Evolutionary conservation across 2,329 filamentous ascomycete species (phyloP).

Genomic region (Verticillium zaregamsianum): DNA sequence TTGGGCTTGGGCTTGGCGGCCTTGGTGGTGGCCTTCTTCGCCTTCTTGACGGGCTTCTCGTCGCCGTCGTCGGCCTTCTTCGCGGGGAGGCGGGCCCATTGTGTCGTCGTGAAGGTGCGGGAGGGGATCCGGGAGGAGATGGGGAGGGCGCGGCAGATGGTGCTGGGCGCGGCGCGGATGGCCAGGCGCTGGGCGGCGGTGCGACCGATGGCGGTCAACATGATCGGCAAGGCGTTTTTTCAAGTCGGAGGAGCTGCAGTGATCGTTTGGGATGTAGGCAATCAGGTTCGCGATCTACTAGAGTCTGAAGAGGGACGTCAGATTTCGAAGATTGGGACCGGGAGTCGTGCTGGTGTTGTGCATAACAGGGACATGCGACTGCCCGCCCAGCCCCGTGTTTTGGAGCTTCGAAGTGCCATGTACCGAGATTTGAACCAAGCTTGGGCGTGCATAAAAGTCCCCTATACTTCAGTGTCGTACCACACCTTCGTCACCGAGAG

Average conservation of each 20-base stretch:
- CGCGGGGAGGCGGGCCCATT: conserved; percentile 19
- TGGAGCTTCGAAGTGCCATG: background rate
- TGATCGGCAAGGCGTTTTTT: conserved; percentile 16
- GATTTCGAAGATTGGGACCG: background rate
- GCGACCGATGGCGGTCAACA: conserved; percentile 38
- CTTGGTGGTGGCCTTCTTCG: conserved; percentile 13
- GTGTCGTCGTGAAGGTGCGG: conserved; percentile 27
- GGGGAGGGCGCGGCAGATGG: conserved; percentile 16
- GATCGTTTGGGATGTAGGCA: background rate
- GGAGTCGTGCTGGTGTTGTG: conserved; percentile 1
- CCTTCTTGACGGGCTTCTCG: conserved; percentile 16
- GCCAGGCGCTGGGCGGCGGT: conserved; percentile 30
- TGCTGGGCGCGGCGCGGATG: conserved; percentile 14
- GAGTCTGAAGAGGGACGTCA: background rate
- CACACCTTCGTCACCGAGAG: background rate
- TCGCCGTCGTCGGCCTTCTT: conserved; percentile 13
- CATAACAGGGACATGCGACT: conserved; percentile 2
- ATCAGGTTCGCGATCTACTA: background rate
- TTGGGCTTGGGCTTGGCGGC: conserved; percentile 11
- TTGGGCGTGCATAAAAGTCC: background rate
- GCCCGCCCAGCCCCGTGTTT: conserved; percentile 1
- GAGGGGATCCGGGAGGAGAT: conserved; percentile 4
- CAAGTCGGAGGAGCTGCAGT: background rate
- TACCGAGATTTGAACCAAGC: background rate
- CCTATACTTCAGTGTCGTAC: background rate